Evolutionary conservation across 2,329 filamentous ascomycete species (phyloP).

Genomic region (Hypoxylon sp.): DNA sequence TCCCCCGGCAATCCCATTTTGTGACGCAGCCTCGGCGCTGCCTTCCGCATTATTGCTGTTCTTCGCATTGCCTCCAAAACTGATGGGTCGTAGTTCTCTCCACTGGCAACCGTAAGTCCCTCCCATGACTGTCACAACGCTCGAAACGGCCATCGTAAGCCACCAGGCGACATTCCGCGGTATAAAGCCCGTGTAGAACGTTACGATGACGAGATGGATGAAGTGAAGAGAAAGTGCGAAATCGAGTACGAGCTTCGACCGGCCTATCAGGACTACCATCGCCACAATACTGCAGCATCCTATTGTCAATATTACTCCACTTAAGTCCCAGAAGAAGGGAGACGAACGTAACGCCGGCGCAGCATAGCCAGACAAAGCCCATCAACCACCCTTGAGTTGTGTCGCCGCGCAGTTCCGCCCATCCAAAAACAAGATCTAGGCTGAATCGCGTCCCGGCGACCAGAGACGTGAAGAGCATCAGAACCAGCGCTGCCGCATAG

Average conservation of each 20-base stretch:
- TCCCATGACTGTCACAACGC: constrained; percentile 64
- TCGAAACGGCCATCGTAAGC: constrained; percentile 67
- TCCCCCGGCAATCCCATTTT: constrained; percentile 42
- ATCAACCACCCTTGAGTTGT: constrained; percentile 72
- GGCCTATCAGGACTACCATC: constrained; percentile 84
- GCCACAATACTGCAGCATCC: constrained; percentile 75
- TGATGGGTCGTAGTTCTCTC: constrained; percentile 88
- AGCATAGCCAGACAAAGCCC: constrained; percentile 68
- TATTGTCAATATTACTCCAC: constrained; percentile 13
- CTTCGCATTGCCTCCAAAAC: constrained; percentile 75
- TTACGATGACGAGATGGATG: constrained; percentile 82
- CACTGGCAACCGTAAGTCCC: constrained; percentile 94
- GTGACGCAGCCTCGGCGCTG: constrained; percentile 28
- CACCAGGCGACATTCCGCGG: constrained; percentile 91
- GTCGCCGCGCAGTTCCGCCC: constrained; percentile 70
- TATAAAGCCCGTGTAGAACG: constrained; percentile 80
- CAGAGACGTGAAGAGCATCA: constrained; percentile 70
- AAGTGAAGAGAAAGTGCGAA: constrained; percentile 92
- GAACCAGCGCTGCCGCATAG: constrained; percentile 63
- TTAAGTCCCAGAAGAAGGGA: constrained; percentile 47
- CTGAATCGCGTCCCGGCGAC: constrained; percentile 68
- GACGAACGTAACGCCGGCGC: constrained; percentile 66
- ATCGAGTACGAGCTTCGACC: constrained; percentile 94
- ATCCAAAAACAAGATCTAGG: constrained; percentile 68
- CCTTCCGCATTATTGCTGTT: constrained; percentile 54